A percentile compares a stretch with the other conserved stretches of the same genome.
Evolutionary conservation across 2,329 filamentous ascomycete species (phyloP).

Genomic region (Diplocarpon mali): DNA sequence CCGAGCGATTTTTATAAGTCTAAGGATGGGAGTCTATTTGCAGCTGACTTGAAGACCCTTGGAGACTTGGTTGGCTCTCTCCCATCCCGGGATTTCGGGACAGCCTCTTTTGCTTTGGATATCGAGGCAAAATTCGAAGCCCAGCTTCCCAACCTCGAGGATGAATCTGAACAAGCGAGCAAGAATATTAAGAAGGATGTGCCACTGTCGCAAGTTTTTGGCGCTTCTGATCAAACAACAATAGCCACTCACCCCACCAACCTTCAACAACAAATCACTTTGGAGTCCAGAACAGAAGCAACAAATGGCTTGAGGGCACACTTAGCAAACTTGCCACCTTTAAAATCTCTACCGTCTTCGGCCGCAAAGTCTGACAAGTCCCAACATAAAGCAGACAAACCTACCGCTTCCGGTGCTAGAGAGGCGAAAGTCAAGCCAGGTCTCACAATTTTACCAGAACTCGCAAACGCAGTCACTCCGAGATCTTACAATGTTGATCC

Average conservation of each 20-base stretch:
- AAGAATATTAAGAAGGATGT: neutral
- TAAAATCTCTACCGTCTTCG: neutral
- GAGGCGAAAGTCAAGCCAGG: neutral
- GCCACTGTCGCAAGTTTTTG: neutral
- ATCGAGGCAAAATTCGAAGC: no score
- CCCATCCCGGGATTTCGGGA: no score
- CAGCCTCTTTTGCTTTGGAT: no score
- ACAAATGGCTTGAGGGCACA: no score
- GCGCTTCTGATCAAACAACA: no score
- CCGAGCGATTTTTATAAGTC: neutral
- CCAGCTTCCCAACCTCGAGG: neutral
- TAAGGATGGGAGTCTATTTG: no score
- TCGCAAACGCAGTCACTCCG: conserved; percentile 1
- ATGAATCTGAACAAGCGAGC: neutral
- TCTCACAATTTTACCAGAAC: conserved; percentile 1
- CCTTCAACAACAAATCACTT: no score
- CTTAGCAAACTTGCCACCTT: no score
- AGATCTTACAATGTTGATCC: conserved; percentile 2
- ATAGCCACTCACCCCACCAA: no score
- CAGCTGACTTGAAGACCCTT: neutral
- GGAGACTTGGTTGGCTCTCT: neutral
- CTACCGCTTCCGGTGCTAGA: neutral
- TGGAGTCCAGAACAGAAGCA: no score
- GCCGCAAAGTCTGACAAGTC: neutral
- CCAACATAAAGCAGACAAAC: neutral